Conservation (phyloP, 2,329 filamentous ascomycete species). For the Curvularia sp. region DNA sequence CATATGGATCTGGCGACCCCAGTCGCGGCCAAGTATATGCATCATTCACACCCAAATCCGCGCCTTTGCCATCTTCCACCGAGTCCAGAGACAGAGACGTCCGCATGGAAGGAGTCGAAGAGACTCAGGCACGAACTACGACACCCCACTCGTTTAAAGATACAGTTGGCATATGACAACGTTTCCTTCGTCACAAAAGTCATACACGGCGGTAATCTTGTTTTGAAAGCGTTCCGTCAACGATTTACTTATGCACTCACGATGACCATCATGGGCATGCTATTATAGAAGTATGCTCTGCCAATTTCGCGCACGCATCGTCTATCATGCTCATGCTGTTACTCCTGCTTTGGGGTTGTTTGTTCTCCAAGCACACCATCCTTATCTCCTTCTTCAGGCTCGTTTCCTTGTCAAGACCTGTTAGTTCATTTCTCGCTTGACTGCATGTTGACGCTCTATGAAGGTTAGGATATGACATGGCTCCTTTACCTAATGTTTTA, state of each 20-base stretch:
- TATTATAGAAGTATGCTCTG: conserved; percentile 48
- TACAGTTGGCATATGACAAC: conserved; percentile 53
- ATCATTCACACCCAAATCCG: conserved; percentile 48
- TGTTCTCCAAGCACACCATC: conserved; percentile 25
- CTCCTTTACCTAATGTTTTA: conserved; percentile 48
- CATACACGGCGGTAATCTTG: conserved; percentile 48
- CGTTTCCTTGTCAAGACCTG: conserved; percentile 29
- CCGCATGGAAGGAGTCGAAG: conserved; percentile 51
- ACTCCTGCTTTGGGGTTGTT: conserved; percentile 14
- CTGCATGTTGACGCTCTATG: conserved; percentile 41
- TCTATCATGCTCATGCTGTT: conserved; percentile 22
- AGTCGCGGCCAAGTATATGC: conserved; percentile 42
- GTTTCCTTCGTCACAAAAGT: conserved; percentile 50
- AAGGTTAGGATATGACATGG: conserved; percentile 44
- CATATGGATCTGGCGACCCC: conserved; percentile 40
- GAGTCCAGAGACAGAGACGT: conserved; percentile 44
- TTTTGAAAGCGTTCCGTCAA: conserved; percentile 49
- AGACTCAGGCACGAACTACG: conserved; percentile 49
- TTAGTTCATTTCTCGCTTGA: conserved; percentile 28
- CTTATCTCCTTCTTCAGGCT: conserved; percentile 20
- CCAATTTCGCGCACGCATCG: conserved; percentile 30
- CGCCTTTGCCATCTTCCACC: conserved; percentile 44
- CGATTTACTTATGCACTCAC: conserved; percentile 49
- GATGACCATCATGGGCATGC: conserved; percentile 50
- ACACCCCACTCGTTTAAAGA: conserved; percentile 55